phyloP scores from a whole-genome alignment of 805 yeast species.

The Wickerhamomyces tratensis region DNA sequence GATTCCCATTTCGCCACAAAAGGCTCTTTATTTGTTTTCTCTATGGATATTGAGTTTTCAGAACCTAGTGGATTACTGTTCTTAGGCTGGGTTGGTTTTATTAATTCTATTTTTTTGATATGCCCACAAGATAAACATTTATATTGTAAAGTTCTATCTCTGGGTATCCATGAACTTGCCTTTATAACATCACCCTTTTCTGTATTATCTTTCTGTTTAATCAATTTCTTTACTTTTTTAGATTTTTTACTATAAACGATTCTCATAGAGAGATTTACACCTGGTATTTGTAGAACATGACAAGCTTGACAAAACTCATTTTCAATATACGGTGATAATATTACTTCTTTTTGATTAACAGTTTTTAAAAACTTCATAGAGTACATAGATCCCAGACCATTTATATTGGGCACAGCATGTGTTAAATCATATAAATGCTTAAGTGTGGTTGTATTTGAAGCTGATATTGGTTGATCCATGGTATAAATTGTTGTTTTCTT shows the following conservation, averaged over 20 bases:
- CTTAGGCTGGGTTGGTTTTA: conserved; percentile 3
- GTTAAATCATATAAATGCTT: not conserved
- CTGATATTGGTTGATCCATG: not conserved
- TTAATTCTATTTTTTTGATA: conserved; percentile 7
- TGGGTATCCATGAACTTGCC: conserved; percentile 4
- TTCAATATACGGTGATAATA: conserved; percentile 13
- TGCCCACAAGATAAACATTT: conserved; percentile 20
- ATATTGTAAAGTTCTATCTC: conserved; percentile 14
- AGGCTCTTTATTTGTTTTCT: conserved; percentile 1
- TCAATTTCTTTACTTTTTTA: conserved; percentile 1
- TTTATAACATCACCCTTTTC: not conserved
- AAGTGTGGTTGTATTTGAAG: no score
- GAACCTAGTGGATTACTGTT: not conserved
- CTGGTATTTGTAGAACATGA: conserved; percentile 21
- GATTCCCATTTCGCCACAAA: conserved; percentile 19
- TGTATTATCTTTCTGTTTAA: not conserved
- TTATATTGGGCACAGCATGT: conserved; percentile 6
- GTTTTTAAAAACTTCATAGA: conserved; percentile 20
- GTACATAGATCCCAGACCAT: conserved; percentile 12
- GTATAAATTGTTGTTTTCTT: no score
- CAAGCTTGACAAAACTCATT: conserved; percentile 21
- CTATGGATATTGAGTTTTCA: not conserved
- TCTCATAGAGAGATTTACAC: conserved; percentile 17
- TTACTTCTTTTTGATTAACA: conserved; percentile 17
- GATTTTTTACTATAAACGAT: conserved; percentile 5